Conservation (phyloP, 1,139 yeast genomes). For the Yamadazyma triangularis region DNA sequence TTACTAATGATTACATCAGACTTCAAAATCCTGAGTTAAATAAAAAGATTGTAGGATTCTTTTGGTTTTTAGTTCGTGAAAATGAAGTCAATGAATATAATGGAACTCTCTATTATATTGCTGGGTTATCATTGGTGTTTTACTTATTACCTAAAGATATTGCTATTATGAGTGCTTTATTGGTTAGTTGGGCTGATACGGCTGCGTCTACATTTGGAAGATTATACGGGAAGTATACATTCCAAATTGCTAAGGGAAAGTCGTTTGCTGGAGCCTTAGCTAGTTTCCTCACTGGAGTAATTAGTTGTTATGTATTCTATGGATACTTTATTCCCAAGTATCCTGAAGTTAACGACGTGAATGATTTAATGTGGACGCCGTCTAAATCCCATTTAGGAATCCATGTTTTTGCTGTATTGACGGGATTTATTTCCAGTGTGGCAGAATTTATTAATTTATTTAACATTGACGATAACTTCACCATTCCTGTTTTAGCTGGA, state of each 20-base stretch:
- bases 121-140: conserved; percentile 74
- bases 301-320: conserved; percentile 63
- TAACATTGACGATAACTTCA: conserved; percentile 84
- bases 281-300: conserved; percentile 71
- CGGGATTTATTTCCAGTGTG: conserved; percentile 79
- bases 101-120: conserved; percentile 82
- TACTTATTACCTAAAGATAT: conserved; percentile 74
- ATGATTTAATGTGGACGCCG: conserved; percentile 60
- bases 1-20: conserved; percentile 65
- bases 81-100: conserved; percentile 65
- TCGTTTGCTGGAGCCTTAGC: conserved; percentile 88
- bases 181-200: conserved; percentile 95
- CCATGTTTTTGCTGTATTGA: conserved; percentile 49
- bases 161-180: conserved; percentile 64
- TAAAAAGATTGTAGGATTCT: conserved; percentile 52
- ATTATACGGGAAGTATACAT: conserved; percentile 77
- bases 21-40: conserved; percentile 60
- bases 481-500: conserved; percentile 85
- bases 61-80: conserved; percentile 83
- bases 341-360: conserved; percentile 44
- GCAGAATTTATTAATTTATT: conserved; percentile 77
- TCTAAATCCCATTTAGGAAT: conserved; percentile 55
- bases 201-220: conserved; percentile 95
- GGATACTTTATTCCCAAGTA: conserved; percentile 66
- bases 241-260: conserved; percentile 66